Evolutionary conservation across 208 protist species (phyloP).

Genomic region (Trypanosoma scelopori): DNA sequence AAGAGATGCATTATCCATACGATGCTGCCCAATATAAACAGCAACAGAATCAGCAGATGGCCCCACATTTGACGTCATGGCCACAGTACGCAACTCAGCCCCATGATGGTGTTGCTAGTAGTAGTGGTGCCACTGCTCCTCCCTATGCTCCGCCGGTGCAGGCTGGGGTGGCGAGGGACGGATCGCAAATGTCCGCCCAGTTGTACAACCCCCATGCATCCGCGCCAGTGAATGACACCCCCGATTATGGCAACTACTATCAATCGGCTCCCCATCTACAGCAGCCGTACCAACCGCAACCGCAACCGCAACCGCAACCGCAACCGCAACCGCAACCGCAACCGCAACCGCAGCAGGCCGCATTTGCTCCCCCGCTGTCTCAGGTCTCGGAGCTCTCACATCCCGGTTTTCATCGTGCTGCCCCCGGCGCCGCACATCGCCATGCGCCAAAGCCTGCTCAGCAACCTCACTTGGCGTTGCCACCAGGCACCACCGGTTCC

Average conservation of each 20-base stretch:
- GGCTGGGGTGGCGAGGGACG: background rate
- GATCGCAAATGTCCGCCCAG: background rate
- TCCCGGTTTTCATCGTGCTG: too few relatives aligned
- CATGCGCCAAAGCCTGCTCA: background rate
- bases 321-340: constrained; percentile 18
- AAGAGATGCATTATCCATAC: constrained; percentile 24
- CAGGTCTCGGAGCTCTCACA: background rate
- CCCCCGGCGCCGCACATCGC: too few relatives aligned
- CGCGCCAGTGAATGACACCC: background rate
- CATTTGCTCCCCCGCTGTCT: constrained; percentile 11
- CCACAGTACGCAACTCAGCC: constrained; percentile 2
- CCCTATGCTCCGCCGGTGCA: too few relatives aligned
- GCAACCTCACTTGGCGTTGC: background rate
- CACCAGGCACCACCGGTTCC: background rate
- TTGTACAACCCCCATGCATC: constrained; percentile 1
- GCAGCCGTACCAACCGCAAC: constrained; percentile 15
- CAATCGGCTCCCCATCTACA: background rate
- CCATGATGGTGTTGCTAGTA: background rate
- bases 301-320: constrained; percentile 10
- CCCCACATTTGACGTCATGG: background rate
- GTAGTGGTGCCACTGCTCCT: background rate
- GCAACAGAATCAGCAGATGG: constrained; percentile 10
- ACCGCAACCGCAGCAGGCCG: constrained; percentile 6
- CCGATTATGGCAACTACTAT: constrained; percentile 17
- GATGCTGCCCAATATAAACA: constrained; percentile 5